Evolutionary conservation across 164 flowering plant genomes (phyloP).

Genomic region (Euptelea pleiosperma): DNA sequence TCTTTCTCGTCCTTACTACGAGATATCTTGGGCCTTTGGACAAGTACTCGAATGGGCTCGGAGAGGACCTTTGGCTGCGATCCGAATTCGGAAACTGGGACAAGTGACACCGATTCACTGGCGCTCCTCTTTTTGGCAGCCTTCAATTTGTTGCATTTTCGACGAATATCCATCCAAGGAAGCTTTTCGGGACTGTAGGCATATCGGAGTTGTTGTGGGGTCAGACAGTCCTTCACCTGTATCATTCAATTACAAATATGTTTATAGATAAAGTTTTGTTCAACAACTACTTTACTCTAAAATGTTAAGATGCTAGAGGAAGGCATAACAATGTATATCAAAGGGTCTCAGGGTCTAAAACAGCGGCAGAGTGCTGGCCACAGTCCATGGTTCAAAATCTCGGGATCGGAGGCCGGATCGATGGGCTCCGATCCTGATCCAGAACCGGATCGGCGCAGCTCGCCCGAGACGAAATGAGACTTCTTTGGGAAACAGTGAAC

Average conservation of each 20-base stretch:
- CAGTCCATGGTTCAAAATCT: no score
- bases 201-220: constrained; percentile 11
- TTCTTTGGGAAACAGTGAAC: no score
- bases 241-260: neutral
- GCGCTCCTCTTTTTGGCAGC: constrained; percentile 8
- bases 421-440: no score
- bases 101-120: neutral
- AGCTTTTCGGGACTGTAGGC: constrained; percentile 8
- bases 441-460: no score
- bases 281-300: no score
- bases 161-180: constrained; percentile 7
- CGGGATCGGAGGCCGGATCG: no score
- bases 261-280: no score
- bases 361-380: no score
- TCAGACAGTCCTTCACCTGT: constrained; percentile 18
- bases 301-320: no score
- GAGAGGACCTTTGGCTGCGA: constrained; percentile 7
- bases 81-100: constrained; percentile 13
- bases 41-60: constrained; percentile 7
- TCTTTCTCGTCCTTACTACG: constrained; percentile 18
- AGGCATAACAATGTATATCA: no score
- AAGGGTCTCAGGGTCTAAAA: no score
- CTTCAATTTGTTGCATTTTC: neutral
- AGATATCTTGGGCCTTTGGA: constrained; percentile 9
- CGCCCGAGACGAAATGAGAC: no score